phyloP scores from a whole-genome alignment of 2,329 filamentous ascomycete genomes.

The Stachybotrys chlorohalonatus region DNA sequence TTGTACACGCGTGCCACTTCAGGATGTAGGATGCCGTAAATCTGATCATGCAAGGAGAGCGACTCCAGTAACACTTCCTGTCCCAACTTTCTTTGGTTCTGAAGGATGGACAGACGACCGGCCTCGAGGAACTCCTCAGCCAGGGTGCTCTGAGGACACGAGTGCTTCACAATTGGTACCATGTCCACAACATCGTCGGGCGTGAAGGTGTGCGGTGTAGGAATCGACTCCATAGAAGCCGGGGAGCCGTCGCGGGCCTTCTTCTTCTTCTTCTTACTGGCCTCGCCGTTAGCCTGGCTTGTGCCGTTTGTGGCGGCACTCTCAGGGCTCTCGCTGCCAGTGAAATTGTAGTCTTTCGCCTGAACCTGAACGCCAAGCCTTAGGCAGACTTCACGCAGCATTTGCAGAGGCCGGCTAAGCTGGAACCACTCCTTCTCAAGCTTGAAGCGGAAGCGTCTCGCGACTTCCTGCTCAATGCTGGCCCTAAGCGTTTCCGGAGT shows the following conservation, averaged over 20 bases:
- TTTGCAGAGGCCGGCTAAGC: slow-evolving; percentile 63
- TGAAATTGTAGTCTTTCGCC: slow-evolving; percentile 48
- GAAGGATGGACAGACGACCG: slow-evolving; percentile 89
- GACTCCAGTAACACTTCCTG: slow-evolving; percentile 96
- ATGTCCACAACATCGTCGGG: slow-evolving; percentile 85
- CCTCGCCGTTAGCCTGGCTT: slow-evolving; percentile 33
- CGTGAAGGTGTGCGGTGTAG: slow-evolving; percentile 47
- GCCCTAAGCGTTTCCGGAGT: slow-evolving; percentile 63
- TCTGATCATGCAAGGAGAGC: slow-evolving; percentile 92
- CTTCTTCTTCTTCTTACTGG: slow-evolving; percentile 58
- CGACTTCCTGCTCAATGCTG: slow-evolving; percentile 63
- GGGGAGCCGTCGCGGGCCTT: slow-evolving; percentile 45
- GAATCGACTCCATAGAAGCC: slow-evolving; percentile 31
- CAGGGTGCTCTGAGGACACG: slow-evolving; percentile 78
- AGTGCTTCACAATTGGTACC: slow-evolving; percentile 92
- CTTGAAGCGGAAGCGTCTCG: slow-evolving; percentile 66
- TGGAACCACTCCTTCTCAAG: slow-evolving; percentile 61
- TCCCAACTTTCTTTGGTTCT: slow-evolving; percentile 90
- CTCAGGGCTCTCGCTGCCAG: slow-evolving; percentile 10
- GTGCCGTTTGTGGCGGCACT: slow-evolving; percentile 14
- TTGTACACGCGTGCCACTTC: slow-evolving; percentile 96
- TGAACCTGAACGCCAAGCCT: slow-evolving; percentile 86
- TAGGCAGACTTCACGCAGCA: slow-evolving; percentile 80
- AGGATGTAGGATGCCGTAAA: slow-evolving; percentile 93
- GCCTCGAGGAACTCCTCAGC: slow-evolving; percentile 95